These are phyloP conservation scores for Athelia sp. DNA, from an alignment of 1,284 basidiomycete species.

Conservation along the genomic window DNA sequence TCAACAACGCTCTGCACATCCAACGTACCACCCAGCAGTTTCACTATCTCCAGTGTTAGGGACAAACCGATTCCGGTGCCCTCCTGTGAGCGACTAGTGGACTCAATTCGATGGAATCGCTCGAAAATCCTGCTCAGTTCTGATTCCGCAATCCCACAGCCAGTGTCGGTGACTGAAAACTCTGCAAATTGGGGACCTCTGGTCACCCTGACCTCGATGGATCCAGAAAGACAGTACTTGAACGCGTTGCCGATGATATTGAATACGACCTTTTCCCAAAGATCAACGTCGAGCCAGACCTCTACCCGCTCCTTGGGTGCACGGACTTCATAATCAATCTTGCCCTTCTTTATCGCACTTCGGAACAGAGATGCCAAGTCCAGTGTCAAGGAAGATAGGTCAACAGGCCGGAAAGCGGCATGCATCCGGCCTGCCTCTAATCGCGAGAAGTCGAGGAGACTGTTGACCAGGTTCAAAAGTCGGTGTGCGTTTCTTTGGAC, in stretches of 20 bases:
- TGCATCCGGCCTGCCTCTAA: constrained; percentile 20
- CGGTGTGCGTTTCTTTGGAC: constrained; percentile 21
- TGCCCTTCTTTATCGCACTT: constrained; percentile 21
- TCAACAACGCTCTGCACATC: constrained; percentile 14
- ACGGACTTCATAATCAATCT: constrained; percentile 12
- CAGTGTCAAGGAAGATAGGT: constrained; percentile 17
- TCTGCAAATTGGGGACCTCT: too few species aligned
- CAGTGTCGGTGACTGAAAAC: constrained; percentile 18
- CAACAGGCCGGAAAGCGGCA: constrained; percentile 20
- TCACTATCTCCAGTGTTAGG: constrained; percentile 24
- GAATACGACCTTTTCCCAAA: constrained; percentile 28
- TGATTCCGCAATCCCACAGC: constrained; percentile 19
- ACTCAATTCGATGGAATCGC: constrained; percentile 24
- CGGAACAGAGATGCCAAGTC: constrained; percentile 25
- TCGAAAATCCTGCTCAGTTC: constrained; percentile 21
- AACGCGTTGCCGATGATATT: constrained; percentile 27
- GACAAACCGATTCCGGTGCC: constrained; percentile 28
- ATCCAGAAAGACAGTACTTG: constrained; percentile 15
- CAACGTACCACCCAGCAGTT: constrained; percentile 21
- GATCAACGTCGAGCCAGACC: constrained; percentile 21
- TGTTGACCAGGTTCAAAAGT: constrained; percentile 22
- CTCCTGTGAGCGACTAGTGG: constrained; percentile 22
- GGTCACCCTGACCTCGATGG: too few species aligned
- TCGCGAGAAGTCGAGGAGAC: constrained; percentile 24
- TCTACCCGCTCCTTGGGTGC: neutral